Conservation (phyloP, 768 basidiomycete genomes). For the Xerocomellus chrysenteron region DNA sequence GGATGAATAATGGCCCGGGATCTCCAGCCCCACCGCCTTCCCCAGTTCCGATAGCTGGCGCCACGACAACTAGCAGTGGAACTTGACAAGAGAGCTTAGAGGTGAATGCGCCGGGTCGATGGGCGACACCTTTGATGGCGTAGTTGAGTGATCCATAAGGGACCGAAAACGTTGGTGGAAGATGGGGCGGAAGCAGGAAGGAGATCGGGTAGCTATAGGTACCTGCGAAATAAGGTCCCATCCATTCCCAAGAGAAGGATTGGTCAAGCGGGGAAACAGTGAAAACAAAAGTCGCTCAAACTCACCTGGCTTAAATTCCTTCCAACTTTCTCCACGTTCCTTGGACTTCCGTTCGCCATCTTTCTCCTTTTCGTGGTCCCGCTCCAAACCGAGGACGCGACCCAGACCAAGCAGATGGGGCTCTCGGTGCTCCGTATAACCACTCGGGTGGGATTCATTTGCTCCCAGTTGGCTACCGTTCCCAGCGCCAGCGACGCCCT, state of each 20-base stretch:
- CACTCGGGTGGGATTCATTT: background rate
- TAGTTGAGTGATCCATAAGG: constrained; percentile 79
- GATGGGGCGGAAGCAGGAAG: constrained; percentile 76
- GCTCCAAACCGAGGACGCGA: constrained; percentile 26
- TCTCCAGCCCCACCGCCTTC: constrained; percentile 50
- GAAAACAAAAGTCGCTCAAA: background rate
- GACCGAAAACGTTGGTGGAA: constrained; percentile 77
- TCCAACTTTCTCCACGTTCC: constrained; percentile 61
- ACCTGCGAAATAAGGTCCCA: constrained; percentile 44
- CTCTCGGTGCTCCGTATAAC: constrained; percentile 12
- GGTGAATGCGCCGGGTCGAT: constrained; percentile 85
- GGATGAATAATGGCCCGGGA: constrained; percentile 75
- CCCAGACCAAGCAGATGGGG: constrained; percentile 35
- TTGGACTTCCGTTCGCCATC: constrained; percentile 33
- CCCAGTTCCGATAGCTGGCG: constrained; percentile 78
- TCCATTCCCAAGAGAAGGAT: background rate
- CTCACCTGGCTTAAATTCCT: constrained; percentile 86
- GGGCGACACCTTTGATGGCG: constrained; percentile 76
- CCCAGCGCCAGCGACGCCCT: background rate
- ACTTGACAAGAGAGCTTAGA: constrained; percentile 67
- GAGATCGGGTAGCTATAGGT: constrained; percentile 95
- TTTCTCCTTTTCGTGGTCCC: constrained; percentile 14
- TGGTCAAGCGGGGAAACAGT: background rate
- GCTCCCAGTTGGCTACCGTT: background rate
- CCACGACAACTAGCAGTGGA: constrained; percentile 74